Evolutionary conservation across 1,139 yeast genomes (phyloP).

Genomic region (Suhomyces atakaporum): DNA sequence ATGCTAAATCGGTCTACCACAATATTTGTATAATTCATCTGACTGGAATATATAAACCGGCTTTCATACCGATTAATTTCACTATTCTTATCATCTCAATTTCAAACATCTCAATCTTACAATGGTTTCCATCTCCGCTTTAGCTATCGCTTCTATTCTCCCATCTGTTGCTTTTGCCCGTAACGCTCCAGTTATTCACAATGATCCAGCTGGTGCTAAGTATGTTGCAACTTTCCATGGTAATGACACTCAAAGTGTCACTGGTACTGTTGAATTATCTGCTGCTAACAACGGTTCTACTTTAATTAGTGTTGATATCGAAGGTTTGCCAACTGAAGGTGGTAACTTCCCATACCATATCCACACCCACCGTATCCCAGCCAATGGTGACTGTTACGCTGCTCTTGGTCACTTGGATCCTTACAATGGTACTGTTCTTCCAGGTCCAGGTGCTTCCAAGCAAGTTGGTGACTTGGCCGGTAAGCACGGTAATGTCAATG

Average conservation of each 20-base stretch:
- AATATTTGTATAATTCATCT: no score
- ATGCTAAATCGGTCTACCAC: neutral
- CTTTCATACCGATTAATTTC: no score
- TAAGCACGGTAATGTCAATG: conserved; percentile 38
- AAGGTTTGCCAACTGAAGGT: conserved; percentile 36
- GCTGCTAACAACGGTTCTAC: conserved; percentile 38
- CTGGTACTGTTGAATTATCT: conserved; percentile 34
- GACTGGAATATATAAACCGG: conserved; percentile 2
- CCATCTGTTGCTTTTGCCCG: conserved; percentile 19
- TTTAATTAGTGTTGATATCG: conserved; percentile 32
- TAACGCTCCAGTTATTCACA: conserved; percentile 29
- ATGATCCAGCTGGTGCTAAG: conserved; percentile 27
- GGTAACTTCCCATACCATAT: conserved; percentile 49
- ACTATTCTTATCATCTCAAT: neutral
- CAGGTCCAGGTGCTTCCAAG: conserved; percentile 26
- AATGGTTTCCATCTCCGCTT: conserved; percentile 12
- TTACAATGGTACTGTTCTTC: conserved; percentile 33
- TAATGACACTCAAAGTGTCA: conserved; percentile 19
- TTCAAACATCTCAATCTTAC: neutral
- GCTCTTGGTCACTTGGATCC: conserved; percentile 44
- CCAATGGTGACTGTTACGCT: conserved; percentile 43
- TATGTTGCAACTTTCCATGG: conserved; percentile 27
- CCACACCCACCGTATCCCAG: conserved; percentile 41
- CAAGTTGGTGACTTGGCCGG: conserved; percentile 49
- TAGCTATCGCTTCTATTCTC: conserved; percentile 8